These are phyloP conservation scores for Arabidopsis suecica DNA, from an alignment of 345 rosid genomes.

Conservation along the genomic window DNA sequence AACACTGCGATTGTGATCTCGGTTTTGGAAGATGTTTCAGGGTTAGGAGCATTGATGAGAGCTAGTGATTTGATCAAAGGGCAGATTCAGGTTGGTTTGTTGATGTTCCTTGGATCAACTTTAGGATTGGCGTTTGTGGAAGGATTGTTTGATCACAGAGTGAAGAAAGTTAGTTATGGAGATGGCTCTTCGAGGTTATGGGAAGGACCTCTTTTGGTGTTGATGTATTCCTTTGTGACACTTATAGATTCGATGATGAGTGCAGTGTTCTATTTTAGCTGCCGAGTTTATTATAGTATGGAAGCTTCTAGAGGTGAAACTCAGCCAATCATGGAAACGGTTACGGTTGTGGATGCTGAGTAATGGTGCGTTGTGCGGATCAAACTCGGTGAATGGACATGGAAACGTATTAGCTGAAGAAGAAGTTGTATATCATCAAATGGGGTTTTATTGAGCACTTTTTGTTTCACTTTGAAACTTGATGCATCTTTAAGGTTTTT, in stretches of 20 bases:
- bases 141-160: conserved; percentile 92
- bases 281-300: conserved; percentile 68
- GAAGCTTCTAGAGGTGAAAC: conserved; percentile 51
- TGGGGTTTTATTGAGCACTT: conserved; percentile 18
- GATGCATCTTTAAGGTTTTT: neutral
- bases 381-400: conserved; percentile 19
- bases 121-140: conserved; percentile 78
- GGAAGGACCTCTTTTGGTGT: conserved; percentile 91
- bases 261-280: conserved; percentile 86
- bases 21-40: conserved; percentile 86
- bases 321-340: conserved; percentile 58
- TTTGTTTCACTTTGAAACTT: neutral
- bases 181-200: conserved; percentile 93
- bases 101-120: conserved; percentile 87
- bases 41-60: conserved; percentile 69
- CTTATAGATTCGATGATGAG: conserved; percentile 88
- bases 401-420: conserved; percentile 15
- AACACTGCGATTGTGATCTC: conserved; percentile 69
- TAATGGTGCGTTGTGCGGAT: neutral
- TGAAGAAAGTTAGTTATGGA: conserved; percentile 85
- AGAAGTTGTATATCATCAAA: conserved; percentile 24
- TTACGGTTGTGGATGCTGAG: conserved; percentile 34
- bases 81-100: conserved; percentile 84
- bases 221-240: conserved; percentile 86
- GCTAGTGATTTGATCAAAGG: conserved; percentile 71